Evolutionary conservation across 129 eudicot genomes (phyloP), one percentile per base, ranked within the genome.

Genomic region (Tagetes erecta): DNA sequence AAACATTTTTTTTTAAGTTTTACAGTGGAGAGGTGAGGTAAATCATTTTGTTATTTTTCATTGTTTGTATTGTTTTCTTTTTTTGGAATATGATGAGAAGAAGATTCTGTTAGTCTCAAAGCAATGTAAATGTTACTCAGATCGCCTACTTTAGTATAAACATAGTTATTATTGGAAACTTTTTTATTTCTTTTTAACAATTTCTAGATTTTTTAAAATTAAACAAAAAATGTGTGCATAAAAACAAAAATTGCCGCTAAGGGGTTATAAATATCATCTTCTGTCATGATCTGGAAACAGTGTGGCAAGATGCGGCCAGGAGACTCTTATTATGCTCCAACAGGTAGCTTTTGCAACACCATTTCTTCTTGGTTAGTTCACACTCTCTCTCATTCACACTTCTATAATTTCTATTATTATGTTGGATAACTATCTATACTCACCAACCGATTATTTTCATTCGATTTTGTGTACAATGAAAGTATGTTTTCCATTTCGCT

Each of bases 31-130:
- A 59, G 71, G 41, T 72, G 78, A 79, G 69, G 74, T 64, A 72
- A 72, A 72, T 73, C 69, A 59, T 77, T 77, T 69, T 77, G 76
- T 77, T 56, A 20, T 34, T 58, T 45, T 77, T 45, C 56, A 68
- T 68, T 68, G 57, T 59, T 76, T 69, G 75, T 58, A 53, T 45
- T 76, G 37, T 39, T 75, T 76, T 76, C 56, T 35, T 39, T 75
- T 76, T 76, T 67, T 35, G 63, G 70, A 68, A 76, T 62, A 36
- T 76, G 80, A 47, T 76, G 80, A 76, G 80, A 66, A 52, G 73
- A 33, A 56, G 74, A 66, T 33, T 37, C 56, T 11, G 40, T 66
- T 76, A 67, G 67, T 76, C 45, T 67, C 67, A 44, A 38, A 68
- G 76, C 76, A 69, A 47, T 77, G 76, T 68, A 58, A 69, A 77